Conservation (phyloP, 208 protist species). For the Leishmania tropica region DNA sequence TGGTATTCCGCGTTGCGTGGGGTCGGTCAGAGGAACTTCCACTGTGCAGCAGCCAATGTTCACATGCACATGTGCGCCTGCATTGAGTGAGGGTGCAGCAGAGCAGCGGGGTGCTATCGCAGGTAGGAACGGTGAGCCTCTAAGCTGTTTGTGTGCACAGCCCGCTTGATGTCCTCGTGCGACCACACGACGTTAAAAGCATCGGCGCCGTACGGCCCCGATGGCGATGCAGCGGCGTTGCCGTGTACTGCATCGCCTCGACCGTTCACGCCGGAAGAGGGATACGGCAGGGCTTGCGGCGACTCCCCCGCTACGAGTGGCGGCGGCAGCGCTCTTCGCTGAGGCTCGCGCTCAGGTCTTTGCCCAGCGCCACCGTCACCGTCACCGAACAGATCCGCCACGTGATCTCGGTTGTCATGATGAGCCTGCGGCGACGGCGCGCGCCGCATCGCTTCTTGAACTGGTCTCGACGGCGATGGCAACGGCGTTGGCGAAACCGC, state of each 20-base stretch:
- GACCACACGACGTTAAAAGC: constrained; percentile 43
- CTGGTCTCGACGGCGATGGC: constrained; percentile 19
- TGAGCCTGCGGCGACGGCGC: neutral
- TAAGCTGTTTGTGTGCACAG: constrained; percentile 38
- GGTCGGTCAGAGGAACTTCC: neutral
- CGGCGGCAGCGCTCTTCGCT: neutral
- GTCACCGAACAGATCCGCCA: constrained; percentile 15
- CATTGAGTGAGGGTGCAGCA: too few relatives aligned
- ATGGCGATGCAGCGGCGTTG: neutral
- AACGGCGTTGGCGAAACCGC: constrained; percentile 18
- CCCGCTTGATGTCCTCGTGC: constrained; percentile 57
- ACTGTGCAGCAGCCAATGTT: neutral
- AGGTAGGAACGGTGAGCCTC: constrained; percentile 61
- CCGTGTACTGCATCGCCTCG: neutral
- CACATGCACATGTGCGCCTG: neutral
- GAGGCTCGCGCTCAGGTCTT: neutral
- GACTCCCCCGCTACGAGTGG: neutral
- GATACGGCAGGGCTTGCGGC: neutral
- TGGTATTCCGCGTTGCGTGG: neutral
- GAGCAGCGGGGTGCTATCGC: constrained; percentile 3
- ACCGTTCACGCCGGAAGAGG: neutral
- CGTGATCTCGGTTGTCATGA: constrained; percentile 14
- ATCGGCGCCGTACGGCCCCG: neutral
- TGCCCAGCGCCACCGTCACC: neutral
- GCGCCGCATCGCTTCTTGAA: constrained; percentile 15